Percentiles rank a stretch among this genome's conserved stretches.
Conservation (phyloP, 345 rosid genomes). For the Populus pruinosa region DNA sequence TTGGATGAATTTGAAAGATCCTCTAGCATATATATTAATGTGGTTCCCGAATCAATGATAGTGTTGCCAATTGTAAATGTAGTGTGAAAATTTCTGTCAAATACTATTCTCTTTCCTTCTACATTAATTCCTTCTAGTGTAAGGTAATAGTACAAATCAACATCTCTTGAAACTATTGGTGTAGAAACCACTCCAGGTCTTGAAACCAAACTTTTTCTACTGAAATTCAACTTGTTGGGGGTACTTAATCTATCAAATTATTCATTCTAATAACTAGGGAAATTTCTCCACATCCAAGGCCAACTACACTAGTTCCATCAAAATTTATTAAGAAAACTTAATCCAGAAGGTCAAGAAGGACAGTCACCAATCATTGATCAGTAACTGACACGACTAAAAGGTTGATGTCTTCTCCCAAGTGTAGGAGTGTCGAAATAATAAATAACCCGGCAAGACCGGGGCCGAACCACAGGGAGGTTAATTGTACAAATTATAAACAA, state of each 20-base stretch:
- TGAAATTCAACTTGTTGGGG: slow-evolving; percentile 1
- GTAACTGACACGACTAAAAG: no score
- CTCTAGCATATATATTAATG: background rate
- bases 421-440: no score
- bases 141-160: background rate
- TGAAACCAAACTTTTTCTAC: background rate
- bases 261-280: background rate
- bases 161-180: background rate
- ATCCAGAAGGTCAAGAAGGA: no score
- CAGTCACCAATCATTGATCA: no score
- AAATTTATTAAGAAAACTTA: background rate
- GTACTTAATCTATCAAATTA: background rate
- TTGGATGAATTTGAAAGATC: background rate
- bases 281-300: slow-evolving; percentile 2
- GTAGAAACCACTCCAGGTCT: background rate
- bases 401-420: no score
- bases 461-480: no score
- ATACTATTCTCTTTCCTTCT: background rate
- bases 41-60: slow-evolving; percentile 1
- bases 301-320: background rate
- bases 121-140: background rate
- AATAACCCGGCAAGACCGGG: no score
- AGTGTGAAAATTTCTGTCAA: background rate
- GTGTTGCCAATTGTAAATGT: background rate
- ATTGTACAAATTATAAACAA: no score